These are phyloP conservation scores for Gnetum montanum DNA, from an alignment of 75 land plant species.

Conservation along the genomic window DNA sequence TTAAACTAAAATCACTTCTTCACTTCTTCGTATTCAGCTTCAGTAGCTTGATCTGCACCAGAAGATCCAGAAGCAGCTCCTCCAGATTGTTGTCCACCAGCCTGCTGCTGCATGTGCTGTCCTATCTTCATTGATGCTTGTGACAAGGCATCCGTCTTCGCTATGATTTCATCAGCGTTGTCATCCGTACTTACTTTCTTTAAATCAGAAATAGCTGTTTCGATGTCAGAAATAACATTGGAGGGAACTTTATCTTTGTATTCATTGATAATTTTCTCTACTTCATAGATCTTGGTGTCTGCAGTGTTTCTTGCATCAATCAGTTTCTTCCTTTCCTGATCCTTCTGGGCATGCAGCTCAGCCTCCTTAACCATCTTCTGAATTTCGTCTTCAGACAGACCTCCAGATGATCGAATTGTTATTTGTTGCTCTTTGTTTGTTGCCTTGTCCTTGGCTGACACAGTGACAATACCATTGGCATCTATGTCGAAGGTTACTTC, in stretches of 20 bases:
- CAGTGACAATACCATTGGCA: slow-evolving; percentile 63
- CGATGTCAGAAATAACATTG: slow-evolving; percentile 23
- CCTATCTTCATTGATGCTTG: slow-evolving; percentile 50
- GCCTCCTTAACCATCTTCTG: slow-evolving; percentile 65
- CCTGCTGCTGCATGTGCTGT: slow-evolving; percentile 28
- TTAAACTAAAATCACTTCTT: slow-evolving; percentile 53
- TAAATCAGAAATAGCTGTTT: slow-evolving; percentile 33
- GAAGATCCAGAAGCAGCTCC: slow-evolving; percentile 1
- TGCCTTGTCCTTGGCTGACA: slow-evolving; percentile 52
- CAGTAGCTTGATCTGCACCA: slow-evolving; percentile 32
- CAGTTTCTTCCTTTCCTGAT: slow-evolving; percentile 44
- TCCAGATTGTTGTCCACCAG: slow-evolving; percentile 7
- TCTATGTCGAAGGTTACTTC: slow-evolving; percentile 74
- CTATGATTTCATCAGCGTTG: slow-evolving; percentile 32
- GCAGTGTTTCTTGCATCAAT: slow-evolving; percentile 57
- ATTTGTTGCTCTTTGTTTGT: slow-evolving; percentile 56
- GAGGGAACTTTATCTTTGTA: slow-evolving; percentile 48
- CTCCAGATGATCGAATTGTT: slow-evolving; percentile 64
- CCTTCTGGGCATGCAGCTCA: slow-evolving; percentile 49
- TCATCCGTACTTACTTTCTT: slow-evolving; percentile 29
- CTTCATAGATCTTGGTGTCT: slow-evolving; percentile 36
- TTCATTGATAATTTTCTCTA: slow-evolving; percentile 52
- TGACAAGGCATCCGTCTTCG: slow-evolving; percentile 28
- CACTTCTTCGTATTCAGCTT: slow-evolving; percentile 73
- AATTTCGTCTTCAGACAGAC: slow-evolving; percentile 50